Percentiles rank a stretch among this genome's conserved stretches.
Evolutionary conservation across 495 filamentous ascomycete species (phyloP).

Genomic region (Penicillium subrubescens): DNA sequence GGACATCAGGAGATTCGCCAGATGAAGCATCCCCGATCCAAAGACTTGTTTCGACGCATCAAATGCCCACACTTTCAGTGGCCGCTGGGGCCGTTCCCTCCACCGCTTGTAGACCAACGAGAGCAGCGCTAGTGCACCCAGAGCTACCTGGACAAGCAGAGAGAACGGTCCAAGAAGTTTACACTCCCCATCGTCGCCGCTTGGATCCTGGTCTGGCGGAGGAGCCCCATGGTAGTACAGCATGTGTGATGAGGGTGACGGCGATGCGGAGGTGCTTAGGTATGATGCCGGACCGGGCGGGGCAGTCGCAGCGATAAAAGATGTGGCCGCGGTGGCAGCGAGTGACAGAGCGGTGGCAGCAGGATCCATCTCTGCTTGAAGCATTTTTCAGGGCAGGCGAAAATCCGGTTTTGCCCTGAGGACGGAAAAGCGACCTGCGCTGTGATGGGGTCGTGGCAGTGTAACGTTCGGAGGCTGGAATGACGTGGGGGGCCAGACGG

Average conservation of each 20-base stretch:
- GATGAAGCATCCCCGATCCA: conserved; percentile 84
- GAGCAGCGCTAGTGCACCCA: conserved; percentile 81
- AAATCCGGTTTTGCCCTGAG: not conserved
- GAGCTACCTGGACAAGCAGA: conserved; percentile 81
- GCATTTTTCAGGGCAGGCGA: not conserved
- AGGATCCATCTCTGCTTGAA: conserved; percentile 2
- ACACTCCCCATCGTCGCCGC: conserved; percentile 67
- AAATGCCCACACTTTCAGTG: conserved; percentile 93
- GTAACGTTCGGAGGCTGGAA: conserved; percentile 7
- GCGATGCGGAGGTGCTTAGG: conserved; percentile 8
- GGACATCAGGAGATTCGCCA: conserved; percentile 90
- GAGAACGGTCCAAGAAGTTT: conserved; percentile 83
- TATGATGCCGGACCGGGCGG: conserved; percentile 8
- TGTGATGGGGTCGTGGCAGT: conserved; percentile 3
- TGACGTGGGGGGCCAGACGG: conserved; percentile 2
- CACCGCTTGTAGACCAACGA: conserved; percentile 92
- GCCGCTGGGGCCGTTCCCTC: conserved; percentile 87
- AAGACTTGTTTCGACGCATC: conserved; percentile 98
- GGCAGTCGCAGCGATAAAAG: conserved; percentile 22
- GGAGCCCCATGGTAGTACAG: conserved; percentile 23
- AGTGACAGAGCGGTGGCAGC: conserved; percentile 17
- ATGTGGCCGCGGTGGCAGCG: conserved; percentile 24
- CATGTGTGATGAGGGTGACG: conserved; percentile 12
- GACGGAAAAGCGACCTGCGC: conserved; percentile 9
- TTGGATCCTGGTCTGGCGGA: conserved; percentile 14